These are phyloP conservation scores for Singerocomus inundabilis DNA, from an alignment of 1,284 basidiomycete genomes.

Conservation along the genomic window DNA sequence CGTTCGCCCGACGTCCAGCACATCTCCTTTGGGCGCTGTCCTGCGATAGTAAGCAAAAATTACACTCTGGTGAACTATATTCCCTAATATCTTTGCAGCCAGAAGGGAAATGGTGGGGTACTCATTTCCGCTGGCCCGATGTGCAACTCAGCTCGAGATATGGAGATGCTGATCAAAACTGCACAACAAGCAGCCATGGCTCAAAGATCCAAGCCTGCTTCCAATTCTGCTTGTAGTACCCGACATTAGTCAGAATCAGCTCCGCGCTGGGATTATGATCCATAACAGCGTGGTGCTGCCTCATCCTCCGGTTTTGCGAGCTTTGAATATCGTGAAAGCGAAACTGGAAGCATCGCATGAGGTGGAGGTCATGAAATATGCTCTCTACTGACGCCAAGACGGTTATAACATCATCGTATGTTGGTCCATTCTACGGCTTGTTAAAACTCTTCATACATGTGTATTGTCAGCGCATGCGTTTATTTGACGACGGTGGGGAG, in stretches of 20 bases:
- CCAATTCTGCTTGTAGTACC: slow-evolving; percentile 38
- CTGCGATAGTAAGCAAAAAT: slow-evolving; percentile 29
- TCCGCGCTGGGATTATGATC: slow-evolving; percentile 46
- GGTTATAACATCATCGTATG: slow-evolving; percentile 35
- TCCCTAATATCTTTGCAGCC: slow-evolving; percentile 21
- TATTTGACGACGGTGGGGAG: slow-evolving; percentile 26
- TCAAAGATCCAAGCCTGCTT: slow-evolving; percentile 39
- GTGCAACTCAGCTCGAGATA: slow-evolving; percentile 41
- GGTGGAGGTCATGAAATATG: slow-evolving; percentile 42
- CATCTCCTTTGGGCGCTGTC: slow-evolving; percentile 34
- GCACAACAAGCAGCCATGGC: slow-evolving; percentile 41
- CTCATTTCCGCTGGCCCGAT: slow-evolving; percentile 35
- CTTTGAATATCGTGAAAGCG: slow-evolving; percentile 36
- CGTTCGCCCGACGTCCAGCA: slow-evolving; percentile 45
- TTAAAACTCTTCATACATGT: neutral
- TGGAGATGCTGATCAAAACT: slow-evolving; percentile 41
- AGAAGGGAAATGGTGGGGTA: slow-evolving; percentile 38
- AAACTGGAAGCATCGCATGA: slow-evolving; percentile 40
- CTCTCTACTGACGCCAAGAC: slow-evolving; percentile 37
- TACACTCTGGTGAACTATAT: slow-evolving; percentile 30
- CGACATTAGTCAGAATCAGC: slow-evolving; percentile 24
- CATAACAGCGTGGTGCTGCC: slow-evolving; percentile 48
- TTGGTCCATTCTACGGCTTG: neutral
- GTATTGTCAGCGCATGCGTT: slow-evolving; percentile 19
- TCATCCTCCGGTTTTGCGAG: slow-evolving; percentile 44